These are phyloP conservation scores for Pythium guiyangense DNA, from an alignment of 352 stramenopile genomes.

Conservation along the genomic window DNA sequence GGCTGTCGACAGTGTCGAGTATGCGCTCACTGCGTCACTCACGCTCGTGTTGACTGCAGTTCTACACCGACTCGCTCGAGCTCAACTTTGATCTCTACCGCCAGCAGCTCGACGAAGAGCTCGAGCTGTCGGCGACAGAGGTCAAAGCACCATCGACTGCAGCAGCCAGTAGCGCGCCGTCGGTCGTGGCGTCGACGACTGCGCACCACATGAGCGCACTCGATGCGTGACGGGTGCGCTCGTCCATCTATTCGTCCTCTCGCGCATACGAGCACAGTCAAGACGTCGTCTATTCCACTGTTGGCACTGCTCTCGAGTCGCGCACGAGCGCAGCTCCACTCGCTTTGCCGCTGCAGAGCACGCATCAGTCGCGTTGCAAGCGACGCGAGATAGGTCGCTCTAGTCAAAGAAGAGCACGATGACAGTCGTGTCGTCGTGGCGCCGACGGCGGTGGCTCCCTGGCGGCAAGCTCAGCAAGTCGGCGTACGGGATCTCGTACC, in stretches of 20 bases:
- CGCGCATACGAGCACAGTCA: too few relatives aligned
- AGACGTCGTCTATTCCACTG: too few relatives aligned
- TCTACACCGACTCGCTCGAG: constrained; percentile 50
- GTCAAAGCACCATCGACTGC: constrained; percentile 14
- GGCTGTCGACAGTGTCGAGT: too few relatives aligned
- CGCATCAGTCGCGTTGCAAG: too few relatives aligned
- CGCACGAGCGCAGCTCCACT: too few relatives aligned
- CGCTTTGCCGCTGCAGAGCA: too few relatives aligned
- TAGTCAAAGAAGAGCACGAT: constrained; percentile 88
- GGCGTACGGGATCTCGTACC: constrained; percentile 75
- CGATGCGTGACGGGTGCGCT: too few relatives aligned
- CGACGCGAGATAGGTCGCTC: neutral
- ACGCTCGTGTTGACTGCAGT: too few relatives aligned
- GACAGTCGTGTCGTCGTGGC: constrained; percentile 92
- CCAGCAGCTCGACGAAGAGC: constrained; percentile 30
- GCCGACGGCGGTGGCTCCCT: constrained; percentile 74
- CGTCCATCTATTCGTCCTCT: too few relatives aligned
- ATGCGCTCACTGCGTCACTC: too few relatives aligned
- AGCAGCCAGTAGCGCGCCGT: constrained; percentile 32
- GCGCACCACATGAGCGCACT: neutral
- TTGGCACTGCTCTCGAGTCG: too few relatives aligned
- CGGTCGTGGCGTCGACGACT: constrained; percentile 8
- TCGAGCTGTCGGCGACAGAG: too few relatives aligned
- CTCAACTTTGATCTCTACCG: constrained; percentile 61
- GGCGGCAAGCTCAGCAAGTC: constrained; percentile 80